Base-by-base conservation (phyloP, 257 asterid genomes). In the Capsicum chinense region DNA sequence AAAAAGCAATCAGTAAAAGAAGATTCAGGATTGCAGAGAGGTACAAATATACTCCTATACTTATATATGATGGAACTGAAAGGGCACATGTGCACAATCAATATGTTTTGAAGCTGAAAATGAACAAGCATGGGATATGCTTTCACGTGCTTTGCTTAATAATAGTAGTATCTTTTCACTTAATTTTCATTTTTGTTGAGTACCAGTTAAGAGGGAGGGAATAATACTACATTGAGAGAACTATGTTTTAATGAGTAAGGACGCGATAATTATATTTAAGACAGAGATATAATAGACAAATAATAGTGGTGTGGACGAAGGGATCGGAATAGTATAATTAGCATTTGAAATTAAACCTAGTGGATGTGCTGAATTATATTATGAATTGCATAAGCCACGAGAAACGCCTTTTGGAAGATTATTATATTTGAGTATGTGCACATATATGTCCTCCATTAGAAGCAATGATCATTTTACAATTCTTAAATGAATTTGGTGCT, bases 141-240 rank as follows among this genome's bases (percentile, higher is more conserved):
- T 35, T 73, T 48, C 80, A 73, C 80, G 44, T 73, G 80, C 44
- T 73, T 73, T 19, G 80, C 42, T 73, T 42, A 48, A 73, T 48
- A 42, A 42, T 42, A 44, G 7, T 4, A 44, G 7, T 44, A 44
- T 5, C 6, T 44, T 44, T 44, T 44, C 48, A 44, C 48, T 6
- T 44, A 39, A 4, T 44, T 44, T 44, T 44, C 48, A 44, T 6
- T 44, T 44, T 44, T 44, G 48, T 44, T 44, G 5, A 44, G 48
- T 44, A 44, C 48, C 33, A 26, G 33, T 26, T 39, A 39, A 39
- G 44, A 39, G 44, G 44, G 44, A 39, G 44, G 44, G 44, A 39
- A 4, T 39, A 39, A 4, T 39, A 3, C 44, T 39, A 39, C 44
- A 39, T 39, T 39, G 44, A 39, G 4, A 39, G 5, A 39, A 39